Conservation (phyloP, 2,329 filamentous ascomycete genomes). For the Pseudogymnoascus sp. region DNA sequence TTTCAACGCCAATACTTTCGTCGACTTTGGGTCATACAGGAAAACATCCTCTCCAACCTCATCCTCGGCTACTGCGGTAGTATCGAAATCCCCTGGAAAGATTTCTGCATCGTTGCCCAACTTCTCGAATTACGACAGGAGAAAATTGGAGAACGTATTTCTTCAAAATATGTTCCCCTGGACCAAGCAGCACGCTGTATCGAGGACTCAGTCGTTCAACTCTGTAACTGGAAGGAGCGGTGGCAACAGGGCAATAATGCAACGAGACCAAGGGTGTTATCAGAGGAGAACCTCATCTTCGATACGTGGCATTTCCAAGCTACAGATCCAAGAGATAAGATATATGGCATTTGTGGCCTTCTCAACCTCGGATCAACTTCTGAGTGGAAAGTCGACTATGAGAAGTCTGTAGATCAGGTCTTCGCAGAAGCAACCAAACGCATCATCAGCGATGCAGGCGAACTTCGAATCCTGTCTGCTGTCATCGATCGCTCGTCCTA, state of each 20-base stretch:
- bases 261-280: background rate
- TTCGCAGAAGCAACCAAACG: background rate
- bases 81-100: constrained; percentile 28
- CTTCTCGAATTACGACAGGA: background rate
- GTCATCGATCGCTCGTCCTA: background rate
- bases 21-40: constrained; percentile 34
- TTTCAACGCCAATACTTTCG: constrained; percentile 33
- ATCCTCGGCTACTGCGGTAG: constrained; percentile 31
- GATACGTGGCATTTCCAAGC: constrained; percentile 8
- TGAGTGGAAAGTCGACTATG: background rate
- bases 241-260: background rate
- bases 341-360: constrained; percentile 10
- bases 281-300: background rate
- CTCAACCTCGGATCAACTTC: background rate
- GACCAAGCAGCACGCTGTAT: constrained; percentile 6
- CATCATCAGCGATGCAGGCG: background rate
- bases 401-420: background rate
- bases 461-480: background rate
- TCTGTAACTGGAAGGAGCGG: background rate
- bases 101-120: constrained; percentile 10
- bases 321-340: constrained; percentile 12
- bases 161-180: constrained; percentile 18
- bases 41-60: constrained; percentile 29
- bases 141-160: background rate
- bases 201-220: background rate